These are phyloP conservation scores for Rhizopus delemar DNA, from an alignment of 371 early-diverging fungal genomes.

Conservation along the genomic window DNA sequence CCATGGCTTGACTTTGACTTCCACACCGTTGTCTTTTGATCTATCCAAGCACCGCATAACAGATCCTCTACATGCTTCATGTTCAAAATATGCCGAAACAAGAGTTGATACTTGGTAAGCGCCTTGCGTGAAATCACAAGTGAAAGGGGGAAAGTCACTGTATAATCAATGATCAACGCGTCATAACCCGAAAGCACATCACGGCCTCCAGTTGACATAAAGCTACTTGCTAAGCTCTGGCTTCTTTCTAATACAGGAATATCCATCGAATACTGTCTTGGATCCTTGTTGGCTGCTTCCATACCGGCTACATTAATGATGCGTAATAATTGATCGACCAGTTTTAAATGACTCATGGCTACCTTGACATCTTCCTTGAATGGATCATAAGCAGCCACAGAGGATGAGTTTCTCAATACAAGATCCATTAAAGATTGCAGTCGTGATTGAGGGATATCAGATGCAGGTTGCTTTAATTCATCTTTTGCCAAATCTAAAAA, in stretches of 20 bases:
- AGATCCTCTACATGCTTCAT: constrained; percentile 85
- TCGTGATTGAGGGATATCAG: constrained; percentile 69
- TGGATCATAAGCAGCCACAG: constrained; percentile 76
- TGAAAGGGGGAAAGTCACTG: constrained; percentile 84
- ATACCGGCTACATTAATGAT: constrained; percentile 60
- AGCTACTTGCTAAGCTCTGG: constrained; percentile 28
- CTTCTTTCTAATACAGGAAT: constrained; percentile 23
- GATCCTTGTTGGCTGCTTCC: constrained; percentile 18
- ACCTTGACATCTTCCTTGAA: constrained; percentile 86
- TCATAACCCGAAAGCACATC: constrained; percentile 62
- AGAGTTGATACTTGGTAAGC: constrained; percentile 85
- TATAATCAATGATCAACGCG: constrained; percentile 74
- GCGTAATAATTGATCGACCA: constrained; percentile 73
- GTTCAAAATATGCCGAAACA: constrained; percentile 86
- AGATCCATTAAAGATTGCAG: constrained; percentile 87
- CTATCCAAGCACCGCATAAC: constrained; percentile 74
- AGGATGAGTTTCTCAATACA: constrained; percentile 83
- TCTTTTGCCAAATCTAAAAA: constrained; percentile 86
- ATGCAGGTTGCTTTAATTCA: constrained; percentile 69
- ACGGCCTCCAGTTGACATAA: background rate
- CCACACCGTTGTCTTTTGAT: constrained; percentile 52
- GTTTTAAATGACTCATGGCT: constrained; percentile 58
- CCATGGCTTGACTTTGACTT: constrained; percentile 23
- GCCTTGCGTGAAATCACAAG: constrained; percentile 83
- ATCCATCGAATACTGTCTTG: constrained; percentile 1